Base-by-base conservation (phyloP, 73 alveolate genomes). In the Paramecium bursaria region DNA sequence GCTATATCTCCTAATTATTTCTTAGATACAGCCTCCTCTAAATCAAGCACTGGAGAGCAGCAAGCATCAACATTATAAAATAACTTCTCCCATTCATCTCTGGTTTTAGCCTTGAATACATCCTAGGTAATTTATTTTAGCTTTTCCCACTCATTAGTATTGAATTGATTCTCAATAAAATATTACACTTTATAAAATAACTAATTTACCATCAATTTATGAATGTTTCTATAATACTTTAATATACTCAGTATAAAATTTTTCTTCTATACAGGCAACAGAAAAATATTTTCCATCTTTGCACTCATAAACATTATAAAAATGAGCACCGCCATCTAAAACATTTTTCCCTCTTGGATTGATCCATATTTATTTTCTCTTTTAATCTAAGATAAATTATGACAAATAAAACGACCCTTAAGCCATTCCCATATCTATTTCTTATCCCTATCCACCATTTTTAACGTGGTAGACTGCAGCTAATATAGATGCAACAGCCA, bases 291-390 rank as follows among this genome's bases (percentile, higher is more conserved):
- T 46, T 46, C 87, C 87, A 75, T 75, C 87, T 48, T 48, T 75
- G 31, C 87, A 75, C 74, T 75, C 25, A 15, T 75, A 75, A 22
- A 54, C 42, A 49, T 75, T n/a, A 2, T 75, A 75, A 29, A 49
- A 75, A 75, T 46, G 87, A 22, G 87, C 74, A 15, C 76, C 87
- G 10, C 76, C 87, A 50, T 50, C 76, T 1, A 75, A 42, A n/a
- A 75, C 23, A 25, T 75, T 75, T 27, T 75, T 75, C 4, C 87
- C 87, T 14, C 51, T 48, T 17, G 55, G 76, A 44, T 75, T 75
- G 4, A 31, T 48, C 87, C 87, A 75, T 0, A 75, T 10, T 0
- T 55, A 46, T 23, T 49, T 22, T 27, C 22, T 75, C 42, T 75
- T 75, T 55, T 49, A 49, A 75, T 75, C 35, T 7, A 49, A 48